phyloP scores from a whole-genome alignment of 2,329 filamentous ascomycete species.

The Pseudomassariella vexata region DNA sequence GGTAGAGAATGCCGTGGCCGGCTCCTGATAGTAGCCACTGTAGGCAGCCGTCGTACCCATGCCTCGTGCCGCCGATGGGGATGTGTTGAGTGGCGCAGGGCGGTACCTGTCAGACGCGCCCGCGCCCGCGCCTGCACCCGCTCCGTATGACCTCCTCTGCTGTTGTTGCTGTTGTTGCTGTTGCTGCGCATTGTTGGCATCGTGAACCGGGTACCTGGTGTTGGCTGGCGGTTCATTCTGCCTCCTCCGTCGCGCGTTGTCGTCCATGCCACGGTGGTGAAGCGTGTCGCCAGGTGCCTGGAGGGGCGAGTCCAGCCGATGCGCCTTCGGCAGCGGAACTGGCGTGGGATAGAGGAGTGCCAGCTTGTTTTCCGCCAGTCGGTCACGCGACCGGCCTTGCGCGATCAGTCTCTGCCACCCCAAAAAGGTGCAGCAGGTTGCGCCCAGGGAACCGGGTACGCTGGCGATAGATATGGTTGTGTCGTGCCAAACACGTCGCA shows the following conservation, averaged over 20 bases:
- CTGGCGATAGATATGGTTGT: conserved; percentile 7
- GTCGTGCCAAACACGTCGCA: conserved; percentile 11
- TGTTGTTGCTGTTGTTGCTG: no score
- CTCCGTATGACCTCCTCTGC: conserved; percentile 37
- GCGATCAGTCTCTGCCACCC: neutral
- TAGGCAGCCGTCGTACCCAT: conserved; percentile 54
- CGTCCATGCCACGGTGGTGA: conserved; percentile 67
- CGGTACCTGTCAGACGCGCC: conserved; percentile 46
- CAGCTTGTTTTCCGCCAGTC: conserved; percentile 48
- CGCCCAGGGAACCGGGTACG: conserved; percentile 2
- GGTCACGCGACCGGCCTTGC: conserved; percentile 25
- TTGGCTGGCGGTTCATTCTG: conserved; percentile 65
- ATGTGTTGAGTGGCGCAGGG: conserved; percentile 42
- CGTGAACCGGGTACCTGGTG: conserved; percentile 45
- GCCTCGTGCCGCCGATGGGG: conserved; percentile 40
- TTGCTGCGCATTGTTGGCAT: conserved; percentile 44
- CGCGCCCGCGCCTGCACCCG: conserved; percentile 21
- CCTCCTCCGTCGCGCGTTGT: conserved; percentile 66
- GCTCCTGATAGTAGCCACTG: conserved; percentile 54
- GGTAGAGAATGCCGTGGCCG: conserved; percentile 43
- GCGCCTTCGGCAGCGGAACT: conserved; percentile 60
- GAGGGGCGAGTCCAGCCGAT: conserved; percentile 56
- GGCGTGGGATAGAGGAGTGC: conserved; percentile 55
- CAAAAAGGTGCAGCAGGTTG: neutral
- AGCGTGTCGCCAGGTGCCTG: conserved; percentile 46